Evolutionary conservation across 2,329 filamentous ascomycete genomes (phyloP), one percentile per base, ranked within the genome.

Genomic region (Tetracladium maxilliforme): DNA sequence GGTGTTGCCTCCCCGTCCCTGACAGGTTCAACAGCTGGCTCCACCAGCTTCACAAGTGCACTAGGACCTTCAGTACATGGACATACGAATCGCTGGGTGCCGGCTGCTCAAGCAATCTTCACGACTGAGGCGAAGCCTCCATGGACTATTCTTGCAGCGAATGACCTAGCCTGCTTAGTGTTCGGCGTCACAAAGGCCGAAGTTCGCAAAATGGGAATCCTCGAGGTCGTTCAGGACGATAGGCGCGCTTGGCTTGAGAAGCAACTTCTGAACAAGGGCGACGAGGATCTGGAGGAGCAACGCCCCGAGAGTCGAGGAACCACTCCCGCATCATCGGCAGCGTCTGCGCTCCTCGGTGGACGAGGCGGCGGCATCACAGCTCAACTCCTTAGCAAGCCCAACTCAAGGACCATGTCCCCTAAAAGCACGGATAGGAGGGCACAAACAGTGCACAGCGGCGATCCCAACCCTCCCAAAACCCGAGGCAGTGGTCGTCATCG

Each of bases 131-230:
- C 80, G 10, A 73, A 78, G 34, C 69, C 82, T 7, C 90, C 87
- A 4, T 98, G 84, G 80, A 98, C 87, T 2, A 94, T 98, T 31
- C 68, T 94, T 26, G 82, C 90, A 4, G 90, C 90, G 24, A 98
- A 98, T 45, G 90, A 98, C 46, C 61, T 98, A 24, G 90, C 90
- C 11, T 98, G 90, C 50, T 61, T 98, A 21, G 77, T 95, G n/a
- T 98, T 95, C 53, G 90, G 90, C n/a, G 83, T 98, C 7, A 93
- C 86, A n/a, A 82, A 83, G 43, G 81, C 82, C 5, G 90, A 98
- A 49, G 81, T 98, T 14, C 73, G 84, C 28, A 94, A 84, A 45
- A 73, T 95, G 59, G 87, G 90, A 23, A 95, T 98, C 29, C 53
- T 98, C 30, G 86, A 95, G 45, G 83, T 98, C 16, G 84, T 98